Evolutionary conservation across 345 rosid species (phyloP).

Genomic region (Draba incana): DNA sequence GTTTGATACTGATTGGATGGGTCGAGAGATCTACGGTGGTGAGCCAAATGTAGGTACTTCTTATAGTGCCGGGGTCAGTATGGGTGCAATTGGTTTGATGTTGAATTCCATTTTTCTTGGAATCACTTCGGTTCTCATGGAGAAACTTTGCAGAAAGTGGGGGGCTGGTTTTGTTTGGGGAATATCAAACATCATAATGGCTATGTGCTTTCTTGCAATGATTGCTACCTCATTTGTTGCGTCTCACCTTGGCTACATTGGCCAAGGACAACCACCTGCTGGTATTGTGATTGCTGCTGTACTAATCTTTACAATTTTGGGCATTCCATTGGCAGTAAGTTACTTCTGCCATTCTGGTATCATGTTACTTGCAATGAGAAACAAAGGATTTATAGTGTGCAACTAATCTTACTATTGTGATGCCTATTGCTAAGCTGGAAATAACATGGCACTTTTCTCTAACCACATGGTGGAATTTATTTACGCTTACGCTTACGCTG

Average conservation of each 20-base stretch:
- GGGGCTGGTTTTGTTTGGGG: constrained; percentile 98
- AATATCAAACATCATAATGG: constrained; percentile 77
- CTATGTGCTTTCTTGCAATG: constrained; percentile 86
- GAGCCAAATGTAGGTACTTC: constrained; percentile 68
- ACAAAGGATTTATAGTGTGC: not conserved
- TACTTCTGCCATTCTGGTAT: constrained; percentile 18
- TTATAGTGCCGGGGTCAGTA: constrained; percentile 81
- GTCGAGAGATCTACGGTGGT: constrained; percentile 91
- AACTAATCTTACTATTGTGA: not conserved
- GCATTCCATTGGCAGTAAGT: constrained; percentile 93
- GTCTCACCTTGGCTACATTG: constrained; percentile 55
- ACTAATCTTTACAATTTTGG: constrained; percentile 69
- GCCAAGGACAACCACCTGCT: constrained; percentile 65
- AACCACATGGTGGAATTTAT: constrained; percentile 1
- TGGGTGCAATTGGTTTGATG: constrained; percentile 92
- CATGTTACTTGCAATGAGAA: constrained; percentile 7
- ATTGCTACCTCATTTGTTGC: constrained; percentile 65
- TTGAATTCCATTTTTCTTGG: constrained; percentile 89
- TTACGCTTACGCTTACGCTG: constrained; percentile 23
- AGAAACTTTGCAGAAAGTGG: constrained; percentile 91
- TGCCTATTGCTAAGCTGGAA: constrained; percentile 15
- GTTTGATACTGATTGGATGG: constrained; percentile 99
- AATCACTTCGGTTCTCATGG: constrained; percentile 90
- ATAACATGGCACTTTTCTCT: not conserved
- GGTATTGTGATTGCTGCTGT: constrained; percentile 74